Evolutionary conservation across 192 early-diverging fungal genomes (phyloP).

Genomic region (Coemansia sp.): DNA sequence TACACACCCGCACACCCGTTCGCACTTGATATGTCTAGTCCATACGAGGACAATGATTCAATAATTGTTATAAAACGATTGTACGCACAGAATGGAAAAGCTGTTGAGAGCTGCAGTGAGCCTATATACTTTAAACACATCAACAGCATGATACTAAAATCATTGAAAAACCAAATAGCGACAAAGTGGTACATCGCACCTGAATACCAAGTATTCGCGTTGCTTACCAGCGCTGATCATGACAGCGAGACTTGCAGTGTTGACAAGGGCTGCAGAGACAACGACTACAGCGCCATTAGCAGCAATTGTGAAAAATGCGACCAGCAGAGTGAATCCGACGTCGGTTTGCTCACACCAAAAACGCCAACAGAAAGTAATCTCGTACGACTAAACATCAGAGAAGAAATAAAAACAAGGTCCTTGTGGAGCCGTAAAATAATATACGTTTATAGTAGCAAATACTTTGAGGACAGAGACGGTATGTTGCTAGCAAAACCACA

Average conservation of each 20-base stretch:
- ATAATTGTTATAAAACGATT: slow-evolving; percentile 2
- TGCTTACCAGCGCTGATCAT: no score
- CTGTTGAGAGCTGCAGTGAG: slow-evolving; percentile 1
- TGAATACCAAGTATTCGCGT: slow-evolving; percentile 6
- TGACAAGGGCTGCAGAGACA: no score
- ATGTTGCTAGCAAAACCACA: neutral
- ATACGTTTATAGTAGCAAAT: slow-evolving; percentile 5
- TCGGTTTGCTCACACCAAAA: no score
- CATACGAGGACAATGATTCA: neutral
- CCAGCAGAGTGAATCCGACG: no score
- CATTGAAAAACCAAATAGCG: neutral
- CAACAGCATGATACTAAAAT: neutral
- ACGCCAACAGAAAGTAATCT: no score
- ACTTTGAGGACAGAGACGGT: slow-evolving; percentile 3
- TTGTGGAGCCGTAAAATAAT: slow-evolving; percentile 3
- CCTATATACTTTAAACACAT: slow-evolving; percentile 1
- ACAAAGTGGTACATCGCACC: slow-evolving; percentile 5
- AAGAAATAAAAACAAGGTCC: neutral
- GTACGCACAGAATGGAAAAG: neutral
- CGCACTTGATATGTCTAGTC: neutral
- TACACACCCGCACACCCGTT: neutral
- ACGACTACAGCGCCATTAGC: no score
- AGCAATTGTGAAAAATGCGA: no score
- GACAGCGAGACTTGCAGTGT: no score
- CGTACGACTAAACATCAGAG: neutral